Evolutionary conservation across 2,329 filamentous ascomycete species (phyloP), one percentile per base, ranked within the genome.

Genomic region (Camillea tinctor): DNA sequence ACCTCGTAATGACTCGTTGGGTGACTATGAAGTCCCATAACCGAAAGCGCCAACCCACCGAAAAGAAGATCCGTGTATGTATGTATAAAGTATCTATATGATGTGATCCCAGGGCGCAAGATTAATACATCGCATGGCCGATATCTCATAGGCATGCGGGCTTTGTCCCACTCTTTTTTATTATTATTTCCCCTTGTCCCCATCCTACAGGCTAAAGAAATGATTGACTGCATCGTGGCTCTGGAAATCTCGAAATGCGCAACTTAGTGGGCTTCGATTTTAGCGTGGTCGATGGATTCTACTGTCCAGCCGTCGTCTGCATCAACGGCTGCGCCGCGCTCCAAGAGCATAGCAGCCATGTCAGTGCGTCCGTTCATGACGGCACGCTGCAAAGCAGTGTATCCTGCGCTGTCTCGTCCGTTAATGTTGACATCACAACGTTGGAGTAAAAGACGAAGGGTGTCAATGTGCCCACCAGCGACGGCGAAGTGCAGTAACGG

Each of bases 401-500:
- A 73, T 26, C 72, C 72, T 15, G 66, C 56, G 36, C 58, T 66
- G 51, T 74, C 70, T 17, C 68, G 68, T 17, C 68, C 66, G 52
- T 73, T 71, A 59, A 74, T 57, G 57, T 71, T 69, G 48, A 72
- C 67, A 36, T 73, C 70, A 54, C 65, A 65, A 36, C 70, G 69
- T 54, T 66, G 67, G n/a, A 74, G 63, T 21, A 74, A 53, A 17
- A 73, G 65, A 7, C 67, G 63, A 49, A 74, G 57, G 0, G 71
- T 73, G 49, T 73, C 71, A 50, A 68, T 59, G 54, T 72, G 69
- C 1, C 71, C 71, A 6, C 69, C 66, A 11, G 68, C 71, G n/a
- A 73, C 64, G 8, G 71, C 72, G 50, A 74, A 72, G 61, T 74
- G 72, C 52, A 73, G 65, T 8, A 73, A 62, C 9, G 72, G 68